Evolutionary conservation across 2,329 filamentous ascomycete species (phyloP).

Genomic region (Penicillium sp.): DNA sequence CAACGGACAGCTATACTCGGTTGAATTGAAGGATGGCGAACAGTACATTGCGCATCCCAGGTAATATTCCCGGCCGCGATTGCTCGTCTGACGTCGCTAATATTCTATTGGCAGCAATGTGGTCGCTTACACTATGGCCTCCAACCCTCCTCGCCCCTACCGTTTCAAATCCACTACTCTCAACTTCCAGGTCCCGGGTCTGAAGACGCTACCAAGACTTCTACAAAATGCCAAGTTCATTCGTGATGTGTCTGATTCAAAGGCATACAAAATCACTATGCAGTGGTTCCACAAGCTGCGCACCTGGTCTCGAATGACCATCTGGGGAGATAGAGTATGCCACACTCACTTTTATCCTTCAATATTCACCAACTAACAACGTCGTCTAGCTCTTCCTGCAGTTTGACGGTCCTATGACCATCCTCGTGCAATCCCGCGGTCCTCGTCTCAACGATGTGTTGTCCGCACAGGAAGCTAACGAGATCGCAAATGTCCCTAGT

Average conservation of each 20-base stretch:
- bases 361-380: slow-evolving; percentile 1
- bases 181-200: slow-evolving; percentile 71
- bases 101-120: slow-evolving; percentile 62
- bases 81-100: slow-evolving; percentile 6
- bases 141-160: slow-evolving; percentile 75
- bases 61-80: slow-evolving; percentile 31
- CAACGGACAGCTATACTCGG: slow-evolving; percentile 83
- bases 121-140: slow-evolving; percentile 79
- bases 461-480: slow-evolving; percentile 75
- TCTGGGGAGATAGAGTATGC: slow-evolving; percentile 82
- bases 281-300: slow-evolving; percentile 66
- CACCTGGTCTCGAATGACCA: slow-evolving; percentile 73
- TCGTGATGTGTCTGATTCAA: slow-evolving; percentile 66
- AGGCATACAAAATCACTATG: slow-evolving; percentile 68
- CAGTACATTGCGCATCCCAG: slow-evolving; percentile 86
- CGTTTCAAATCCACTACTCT: slow-evolving; percentile 76
- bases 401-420: slow-evolving; percentile 80
- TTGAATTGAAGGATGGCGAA: slow-evolving; percentile 77
- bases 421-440: slow-evolving; percentile 85
- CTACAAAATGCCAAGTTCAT: slow-evolving; percentile 72
- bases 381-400: slow-evolving; percentile 70
- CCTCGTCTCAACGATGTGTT: slow-evolving; percentile 75
- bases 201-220: slow-evolving; percentile 58
- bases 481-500: slow-evolving; percentile 79
- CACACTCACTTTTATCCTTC: neutral